Evolutionary conservation across 768 basidiomycete species (phyloP).

Genomic region (Leccinum olivaceopallidum): DNA sequence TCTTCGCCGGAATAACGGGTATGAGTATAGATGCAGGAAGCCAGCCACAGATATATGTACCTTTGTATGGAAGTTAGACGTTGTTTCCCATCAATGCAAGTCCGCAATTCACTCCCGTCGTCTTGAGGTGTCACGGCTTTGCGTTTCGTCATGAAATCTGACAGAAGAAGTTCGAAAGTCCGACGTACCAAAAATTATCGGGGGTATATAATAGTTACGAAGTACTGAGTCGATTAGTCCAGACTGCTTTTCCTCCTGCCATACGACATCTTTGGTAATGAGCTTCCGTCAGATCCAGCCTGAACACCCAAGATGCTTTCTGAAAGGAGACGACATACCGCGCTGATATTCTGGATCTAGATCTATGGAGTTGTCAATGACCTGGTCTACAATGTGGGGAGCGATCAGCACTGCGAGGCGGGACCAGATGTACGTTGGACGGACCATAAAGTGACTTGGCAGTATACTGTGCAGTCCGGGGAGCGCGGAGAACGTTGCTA

Average conservation of each 20-base stretch:
- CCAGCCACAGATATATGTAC: conserved; percentile 30
- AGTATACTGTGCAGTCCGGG: conserved; percentile 42
- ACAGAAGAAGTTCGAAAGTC: not conserved
- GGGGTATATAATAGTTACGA: conserved; percentile 65
- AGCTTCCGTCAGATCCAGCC: not conserved
- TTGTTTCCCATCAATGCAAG: conserved; percentile 76
- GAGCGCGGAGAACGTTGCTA: conserved; percentile 35
- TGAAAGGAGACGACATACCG: conserved; percentile 36
- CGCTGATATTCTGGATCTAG: conserved; percentile 69
- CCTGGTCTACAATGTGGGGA: conserved; percentile 40
- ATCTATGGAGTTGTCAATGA: conserved; percentile 47
- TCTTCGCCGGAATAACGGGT: conserved; percentile 30
- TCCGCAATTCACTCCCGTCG: conserved; percentile 45
- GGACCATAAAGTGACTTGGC: conserved; percentile 46
- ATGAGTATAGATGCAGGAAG: not conserved
- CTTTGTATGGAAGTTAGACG: conserved; percentile 63
- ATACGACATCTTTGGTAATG: conserved; percentile 53
- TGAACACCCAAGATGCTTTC: not conserved
- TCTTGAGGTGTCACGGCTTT: conserved; percentile 41
- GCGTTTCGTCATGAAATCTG: conserved; percentile 1
- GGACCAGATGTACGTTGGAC: conserved; percentile 1
- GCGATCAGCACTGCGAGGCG: not conserved
- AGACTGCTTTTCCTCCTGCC: conserved; percentile 60
- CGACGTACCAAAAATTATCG: conserved; percentile 60
- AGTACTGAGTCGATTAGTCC: conserved; percentile 65